phyloP scores from a whole-genome alignment of 2,329 filamentous ascomycete genomes.

The Fusarium coffeatum region DNA sequence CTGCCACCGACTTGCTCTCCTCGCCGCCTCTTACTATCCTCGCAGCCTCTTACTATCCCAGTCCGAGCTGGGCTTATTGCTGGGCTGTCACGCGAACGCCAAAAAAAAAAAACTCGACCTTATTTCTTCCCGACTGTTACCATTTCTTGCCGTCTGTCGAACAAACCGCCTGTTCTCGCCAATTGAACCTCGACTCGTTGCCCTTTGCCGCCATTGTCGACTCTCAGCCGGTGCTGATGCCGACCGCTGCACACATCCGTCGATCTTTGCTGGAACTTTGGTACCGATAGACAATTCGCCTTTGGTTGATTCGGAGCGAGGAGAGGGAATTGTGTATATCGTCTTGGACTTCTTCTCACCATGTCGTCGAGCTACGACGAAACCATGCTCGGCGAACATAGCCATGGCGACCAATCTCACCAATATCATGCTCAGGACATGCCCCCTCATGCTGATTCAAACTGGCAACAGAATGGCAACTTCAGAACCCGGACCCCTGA shows the following conservation, averaged over 20 bases:
- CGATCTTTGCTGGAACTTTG: constrained; percentile 50
- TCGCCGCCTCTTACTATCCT: constrained; percentile 33
- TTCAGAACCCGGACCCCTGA: constrained; percentile 54
- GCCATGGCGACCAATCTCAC: constrained; percentile 48
- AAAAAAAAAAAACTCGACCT: constrained; percentile 33
- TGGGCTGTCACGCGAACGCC: constrained; percentile 48
- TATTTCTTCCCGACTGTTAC: constrained; percentile 29
- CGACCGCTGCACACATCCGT: constrained; percentile 51
- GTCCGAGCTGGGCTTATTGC: constrained; percentile 39
- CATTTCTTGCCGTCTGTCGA: constrained; percentile 33
- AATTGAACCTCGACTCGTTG: constrained; percentile 46
- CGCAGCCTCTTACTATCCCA: constrained; percentile 36
- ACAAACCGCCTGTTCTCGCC: constrained; percentile 28
- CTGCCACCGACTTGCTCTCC: constrained; percentile 45
- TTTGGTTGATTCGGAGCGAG: constrained; percentile 44
- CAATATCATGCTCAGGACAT: constrained; percentile 45
- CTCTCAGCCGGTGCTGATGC: constrained; percentile 53
- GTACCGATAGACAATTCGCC: constrained; percentile 47
- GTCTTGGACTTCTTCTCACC: constrained; percentile 45
- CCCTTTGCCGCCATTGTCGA: constrained; percentile 25
- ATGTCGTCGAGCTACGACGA: constrained; percentile 63
- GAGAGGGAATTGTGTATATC: constrained; percentile 42
- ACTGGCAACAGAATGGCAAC: constrained; percentile 55
- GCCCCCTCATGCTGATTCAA: constrained; percentile 49
- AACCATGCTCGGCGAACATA: constrained; percentile 54